Evolutionary conservation across 2,329 filamentous ascomycete genomes (phyloP), one percentile per base, ranked within the genome.

Genomic region (Calonectria crousiana): DNA sequence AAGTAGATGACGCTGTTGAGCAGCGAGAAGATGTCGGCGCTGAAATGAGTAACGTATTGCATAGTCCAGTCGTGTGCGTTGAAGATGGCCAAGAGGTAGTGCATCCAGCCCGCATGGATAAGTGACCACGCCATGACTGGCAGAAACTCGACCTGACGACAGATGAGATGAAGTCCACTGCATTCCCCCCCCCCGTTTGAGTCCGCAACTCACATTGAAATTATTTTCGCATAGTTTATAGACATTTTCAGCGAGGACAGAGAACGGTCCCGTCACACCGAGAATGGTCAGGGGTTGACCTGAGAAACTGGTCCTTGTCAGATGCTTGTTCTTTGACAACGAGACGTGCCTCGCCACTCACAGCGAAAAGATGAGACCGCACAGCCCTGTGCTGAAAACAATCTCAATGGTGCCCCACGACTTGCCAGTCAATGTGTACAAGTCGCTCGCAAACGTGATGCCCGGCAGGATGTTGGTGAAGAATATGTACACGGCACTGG

Each of bases 51-150:
- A 64, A 93, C 92, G 82, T 93, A 93, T 78, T 90, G 87, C 92
- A 93, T 93, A 0, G 92, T 93, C 90, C 91, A 93, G 82, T 93
- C 91, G 79, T 93, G 91, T 5, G 91, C 92, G 81, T 93, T 93
- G 83, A 93, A 89, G 66, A 93, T 89, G 69, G 92, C 91, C 16
- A 93, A 86, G 4, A 93, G 82, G 77, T 89, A 90, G 79, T 92
- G 90, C 87, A 93, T 90, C 92, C 92, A 93, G 10, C 87, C 89
- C 9, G 91, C 87, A 80, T 93, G 92, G 67, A 93, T 92, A 44
- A 93, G 86, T 3, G 90, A 89, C 92, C 92, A 93, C 2, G 92
- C 90, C 91, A 93, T 93, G 80, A 93, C 90, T 1, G 90, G 88
- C n/a, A 93, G 85, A 80, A 93, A 93, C 26, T 89, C 85, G 66